phyloP scores from a whole-genome alignment of 768 basidiomycete species.

The Mrakia blollopis region DNA sequence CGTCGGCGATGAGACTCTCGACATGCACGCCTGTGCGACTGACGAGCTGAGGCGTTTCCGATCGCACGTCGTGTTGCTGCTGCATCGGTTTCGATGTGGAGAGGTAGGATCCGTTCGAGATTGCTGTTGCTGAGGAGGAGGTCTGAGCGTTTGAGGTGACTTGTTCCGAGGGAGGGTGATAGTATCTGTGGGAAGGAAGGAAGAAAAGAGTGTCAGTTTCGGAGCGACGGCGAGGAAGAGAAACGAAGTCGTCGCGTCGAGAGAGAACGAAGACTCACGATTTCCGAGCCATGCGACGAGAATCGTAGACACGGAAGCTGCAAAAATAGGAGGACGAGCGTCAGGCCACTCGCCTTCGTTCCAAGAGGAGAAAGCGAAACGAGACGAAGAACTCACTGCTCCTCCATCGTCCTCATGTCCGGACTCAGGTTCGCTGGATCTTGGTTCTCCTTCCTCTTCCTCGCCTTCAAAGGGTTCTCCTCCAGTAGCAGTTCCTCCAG shows the following conservation, averaged over 20 bases:
- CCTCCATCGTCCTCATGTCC: constrained; percentile 97
- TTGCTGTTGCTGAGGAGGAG: constrained; percentile 27
- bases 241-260: neutral
- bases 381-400: constrained; percentile 59
- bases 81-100: neutral
- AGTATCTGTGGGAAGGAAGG: neutral
- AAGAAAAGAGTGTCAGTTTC: neutral
- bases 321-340: constrained; percentile 21
- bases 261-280: neutral
- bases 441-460: constrained; percentile 82
- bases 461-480: constrained; percentile 93
- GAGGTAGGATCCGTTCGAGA: constrained; percentile 17
- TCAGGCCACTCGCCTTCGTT: no score
- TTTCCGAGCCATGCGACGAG: constrained; percentile 74
- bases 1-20: constrained; percentile 44
- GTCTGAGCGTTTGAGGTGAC: constrained; percentile 37
- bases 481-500: constrained; percentile 91
- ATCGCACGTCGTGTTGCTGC: constrained; percentile 33
- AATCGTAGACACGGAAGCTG: constrained; percentile 89
- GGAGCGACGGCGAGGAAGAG: neutral
- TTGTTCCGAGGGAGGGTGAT: constrained; percentile 18
- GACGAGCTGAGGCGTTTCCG: constrained; percentile 38
- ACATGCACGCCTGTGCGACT: constrained; percentile 41
- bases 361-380: neutral
- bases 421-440: constrained; percentile 77